A percentile compares a stretch with the other conserved stretches of the same genome.
Evolutionary conservation across 345 rosid genomes (phyloP).

Genomic region (Salix exigua): DNA sequence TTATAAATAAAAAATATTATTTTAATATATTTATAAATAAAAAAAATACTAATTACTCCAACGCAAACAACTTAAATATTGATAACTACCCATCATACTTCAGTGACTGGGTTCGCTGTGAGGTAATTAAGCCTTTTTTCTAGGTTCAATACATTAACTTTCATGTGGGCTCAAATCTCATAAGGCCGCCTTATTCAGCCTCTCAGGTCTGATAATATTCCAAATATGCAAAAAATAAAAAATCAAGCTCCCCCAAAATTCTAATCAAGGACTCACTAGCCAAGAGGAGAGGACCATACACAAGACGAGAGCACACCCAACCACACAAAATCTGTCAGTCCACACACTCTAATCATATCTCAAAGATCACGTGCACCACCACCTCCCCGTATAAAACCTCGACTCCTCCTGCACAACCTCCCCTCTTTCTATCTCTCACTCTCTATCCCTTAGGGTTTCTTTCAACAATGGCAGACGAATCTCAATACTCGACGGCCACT

Average conservation of each 20-base stretch:
- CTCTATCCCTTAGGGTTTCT: constrained; percentile 7
- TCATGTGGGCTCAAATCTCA: no score
- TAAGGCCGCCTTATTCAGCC: no score
- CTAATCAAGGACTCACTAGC: neutral
- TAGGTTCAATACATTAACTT: no score
- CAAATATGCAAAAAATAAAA: neutral
- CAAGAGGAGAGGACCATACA: no score
- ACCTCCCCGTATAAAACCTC: constrained; percentile 2
- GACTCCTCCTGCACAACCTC: neutral
- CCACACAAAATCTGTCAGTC: neutral
- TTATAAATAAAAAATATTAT: no score
- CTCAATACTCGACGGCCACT: constrained; percentile 64
- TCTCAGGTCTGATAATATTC: neutral
- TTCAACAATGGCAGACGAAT: constrained; percentile 77
- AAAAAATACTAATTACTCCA: no score
- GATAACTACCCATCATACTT: neutral
- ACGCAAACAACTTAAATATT: no score
- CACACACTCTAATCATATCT: neutral
- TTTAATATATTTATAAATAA: no score
- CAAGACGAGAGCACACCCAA: no score
- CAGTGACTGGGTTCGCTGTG: neutral
- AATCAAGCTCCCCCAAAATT: neutral
- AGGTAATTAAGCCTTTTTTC: no score
- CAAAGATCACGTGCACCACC: neutral
- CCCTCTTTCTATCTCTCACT: neutral